Evolutionary conservation across 1,284 basidiomycete species (phyloP).

Genomic region (Ceratobasidium sp.): DNA sequence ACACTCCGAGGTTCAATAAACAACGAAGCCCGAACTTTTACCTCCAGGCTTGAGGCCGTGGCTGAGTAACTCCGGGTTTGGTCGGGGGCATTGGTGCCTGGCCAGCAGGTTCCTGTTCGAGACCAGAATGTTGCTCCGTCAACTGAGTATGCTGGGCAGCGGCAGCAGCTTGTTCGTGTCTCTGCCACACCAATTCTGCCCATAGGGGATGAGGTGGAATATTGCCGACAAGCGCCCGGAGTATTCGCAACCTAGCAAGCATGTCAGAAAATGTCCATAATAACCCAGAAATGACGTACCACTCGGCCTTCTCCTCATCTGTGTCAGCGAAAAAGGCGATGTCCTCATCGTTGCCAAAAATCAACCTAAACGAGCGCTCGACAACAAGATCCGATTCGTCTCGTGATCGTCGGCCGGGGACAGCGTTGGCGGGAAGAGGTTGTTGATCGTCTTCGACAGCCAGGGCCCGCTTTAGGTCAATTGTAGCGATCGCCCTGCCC

Average conservation of each 20-base stretch:
- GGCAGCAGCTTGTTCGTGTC: slow-evolving; percentile 59
- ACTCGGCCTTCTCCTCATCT: slow-evolving; percentile 84
- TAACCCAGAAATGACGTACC: slow-evolving; percentile 64
- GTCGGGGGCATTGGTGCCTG: slow-evolving; percentile 6
- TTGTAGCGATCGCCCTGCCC: slow-evolving; percentile 86
- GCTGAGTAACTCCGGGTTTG: background rate
- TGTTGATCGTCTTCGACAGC: slow-evolving; percentile 79
- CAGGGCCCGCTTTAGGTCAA: slow-evolving; percentile 87
- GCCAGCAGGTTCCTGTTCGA: background rate
- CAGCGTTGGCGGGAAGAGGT: too few relatives aligned
- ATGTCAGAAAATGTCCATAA: background rate
- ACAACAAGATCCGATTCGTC: slow-evolving; percentile 78
- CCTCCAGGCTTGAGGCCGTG: slow-evolving; percentile 28
- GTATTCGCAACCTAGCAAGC: slow-evolving; percentile 75
- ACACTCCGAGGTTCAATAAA: too few relatives aligned
- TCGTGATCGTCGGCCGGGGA: slow-evolving; percentile 50
- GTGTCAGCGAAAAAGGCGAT: slow-evolving; percentile 93
- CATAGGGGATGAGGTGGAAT: slow-evolving; percentile 90
- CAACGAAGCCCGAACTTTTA: background rate
- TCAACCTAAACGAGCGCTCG: slow-evolving; percentile 85
- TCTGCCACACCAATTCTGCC: slow-evolving; percentile 87
- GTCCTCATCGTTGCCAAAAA: slow-evolving; percentile 80
- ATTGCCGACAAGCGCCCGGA: slow-evolving; percentile 80
- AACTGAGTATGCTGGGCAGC: slow-evolving; percentile 16
- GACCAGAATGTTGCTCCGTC: background rate